Percentiles rank a stretch among this genome's conserved stretches.
phyloP scores from a whole-genome alignment of 2,329 filamentous ascomycete genomes.

The Trichoderma aggressivum region DNA sequence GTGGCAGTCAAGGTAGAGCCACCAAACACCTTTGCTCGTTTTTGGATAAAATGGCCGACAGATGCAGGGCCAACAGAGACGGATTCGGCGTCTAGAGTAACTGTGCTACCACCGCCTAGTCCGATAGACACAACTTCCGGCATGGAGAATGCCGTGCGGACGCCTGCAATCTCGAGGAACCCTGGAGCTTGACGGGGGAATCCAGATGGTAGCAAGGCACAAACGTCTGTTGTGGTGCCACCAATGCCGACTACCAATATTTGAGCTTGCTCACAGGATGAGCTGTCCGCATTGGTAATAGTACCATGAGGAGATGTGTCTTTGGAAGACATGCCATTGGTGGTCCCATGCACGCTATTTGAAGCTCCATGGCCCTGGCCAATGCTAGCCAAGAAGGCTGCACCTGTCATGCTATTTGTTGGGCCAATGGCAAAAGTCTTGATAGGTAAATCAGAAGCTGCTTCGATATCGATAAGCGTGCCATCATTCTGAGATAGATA shows the following conservation, averaged over 20 bases:
- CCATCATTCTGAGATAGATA: conserved; percentile 55
- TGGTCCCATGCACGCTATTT: too few relatives aligned
- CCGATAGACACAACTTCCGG: conserved; percentile 55
- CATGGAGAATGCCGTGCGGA: conserved; percentile 59
- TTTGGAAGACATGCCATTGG: conserved; percentile 28
- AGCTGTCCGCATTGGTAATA: background rate
- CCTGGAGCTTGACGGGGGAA: conserved; percentile 59
- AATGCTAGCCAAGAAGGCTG: conserved; percentile 49
- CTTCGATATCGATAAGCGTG: conserved; percentile 46
- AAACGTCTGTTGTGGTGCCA: conserved; percentile 60
- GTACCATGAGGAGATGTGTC: conserved; percentile 21
- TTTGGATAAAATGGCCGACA: conserved; percentile 39
- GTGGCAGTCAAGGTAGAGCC: conserved; percentile 51
- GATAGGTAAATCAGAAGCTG: conserved; percentile 48
- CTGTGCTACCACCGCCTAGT: conserved; percentile 50
- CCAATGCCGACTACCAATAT: conserved; percentile 56
- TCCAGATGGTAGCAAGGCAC: conserved; percentile 54
- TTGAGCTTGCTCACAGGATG: conserved; percentile 26
- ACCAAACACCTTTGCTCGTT: conserved; percentile 51
- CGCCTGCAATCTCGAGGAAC: conserved; percentile 56
- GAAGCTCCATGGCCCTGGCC: too few relatives aligned
- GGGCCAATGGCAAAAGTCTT: conserved; percentile 53
- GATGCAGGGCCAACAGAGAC: conserved; percentile 46
- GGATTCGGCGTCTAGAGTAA: conserved; percentile 47
- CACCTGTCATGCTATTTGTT: conserved; percentile 52